Evolutionary conservation across 768 basidiomycete genomes (phyloP).

Genomic region (Boletus speciosus): DNA sequence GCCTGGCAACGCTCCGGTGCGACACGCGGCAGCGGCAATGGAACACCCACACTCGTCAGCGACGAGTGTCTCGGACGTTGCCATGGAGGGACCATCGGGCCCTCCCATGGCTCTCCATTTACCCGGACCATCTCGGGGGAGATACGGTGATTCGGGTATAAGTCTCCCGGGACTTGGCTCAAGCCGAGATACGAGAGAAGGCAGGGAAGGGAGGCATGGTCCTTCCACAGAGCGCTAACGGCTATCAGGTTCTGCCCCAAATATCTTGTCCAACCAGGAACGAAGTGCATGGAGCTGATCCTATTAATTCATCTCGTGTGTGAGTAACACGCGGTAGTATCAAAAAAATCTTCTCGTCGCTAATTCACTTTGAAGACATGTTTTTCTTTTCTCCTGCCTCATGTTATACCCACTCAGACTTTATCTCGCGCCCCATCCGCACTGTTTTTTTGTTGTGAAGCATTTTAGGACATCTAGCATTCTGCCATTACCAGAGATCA

Average conservation of each 20-base stretch:
- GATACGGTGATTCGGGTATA: conserved; percentile 35
- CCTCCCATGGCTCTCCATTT: conserved; percentile 34
- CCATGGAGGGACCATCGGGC: conserved; percentile 29
- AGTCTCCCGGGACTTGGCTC: conserved; percentile 21
- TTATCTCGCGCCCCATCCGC: conserved; percentile 5
- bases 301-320: conserved; percentile 1
- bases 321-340: conserved; percentile 7
- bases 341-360: background rate
- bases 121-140: conserved; percentile 29
- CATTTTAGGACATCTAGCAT: conserved; percentile 24
- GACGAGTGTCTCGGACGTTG: conserved; percentile 22
- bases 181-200: conserved; percentile 35
- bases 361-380: conserved; percentile 21
- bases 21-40: conserved; percentile 29
- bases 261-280: background rate
- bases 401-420: background rate
- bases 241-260: conserved; percentile 2
- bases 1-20: conserved; percentile 39
- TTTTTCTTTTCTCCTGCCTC: conserved; percentile 1
- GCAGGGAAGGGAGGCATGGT: conserved; percentile 30
- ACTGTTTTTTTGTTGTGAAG: conserved; percentile 10
- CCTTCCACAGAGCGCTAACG: conserved; percentile 27
- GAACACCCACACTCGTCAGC: conserved; percentile 25
- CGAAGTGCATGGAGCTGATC: conserved; percentile 3
- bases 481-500: conserved; percentile 11